Evolutionary conservation across 2,329 filamentous ascomycete genomes (phyloP), one percentile per base, ranked within the genome.

Genomic region (Xylaria sp.): DNA sequence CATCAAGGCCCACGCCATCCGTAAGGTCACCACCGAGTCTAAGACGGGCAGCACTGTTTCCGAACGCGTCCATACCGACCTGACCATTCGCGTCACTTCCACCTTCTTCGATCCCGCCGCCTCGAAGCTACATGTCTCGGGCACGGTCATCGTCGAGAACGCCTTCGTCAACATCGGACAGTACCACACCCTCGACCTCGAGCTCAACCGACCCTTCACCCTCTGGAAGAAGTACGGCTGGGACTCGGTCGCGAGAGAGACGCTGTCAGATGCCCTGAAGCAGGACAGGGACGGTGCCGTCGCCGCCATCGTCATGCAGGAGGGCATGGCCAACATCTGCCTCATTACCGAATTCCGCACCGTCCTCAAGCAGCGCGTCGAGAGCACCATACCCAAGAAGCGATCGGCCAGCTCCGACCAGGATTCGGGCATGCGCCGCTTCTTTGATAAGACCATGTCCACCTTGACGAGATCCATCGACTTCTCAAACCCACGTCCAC

Each of bases 291-390:
- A 92, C 68, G 94, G 93, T 0, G 91, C 95, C 68, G 86, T 97
- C 20, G 93, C 94, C 62, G 95, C 96, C 0, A 90, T 98, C 0
- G 92, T 98, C 27, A 95, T 99, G 91, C 92, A 97, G 74, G 95
- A 98, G 74, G 92, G 92, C 17, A 79, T 92, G 17, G 92, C 93
- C 64, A 93, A 94, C 77, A 92, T 96, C 70, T 95, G 92, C 78
- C 84, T 94, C 25, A 91, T 96, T 62, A 94, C 91, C 2, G 89
- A 93, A 75, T 90, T 91, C 77, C 91, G 93, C 72, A 95, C 92
- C 3, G 86, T 95, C 31, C 79, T 94, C 63, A 90, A 92, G 72
- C 89, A 92, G 74, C 81, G 85, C 31, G 82, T 96, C 36, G 90
- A 94, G 78, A 85, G 86, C 70, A 80, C 85, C 29, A 85, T 93